Conservation (phyloP, 257 asterid species). For the Rehmannia glutinosa region DNA sequence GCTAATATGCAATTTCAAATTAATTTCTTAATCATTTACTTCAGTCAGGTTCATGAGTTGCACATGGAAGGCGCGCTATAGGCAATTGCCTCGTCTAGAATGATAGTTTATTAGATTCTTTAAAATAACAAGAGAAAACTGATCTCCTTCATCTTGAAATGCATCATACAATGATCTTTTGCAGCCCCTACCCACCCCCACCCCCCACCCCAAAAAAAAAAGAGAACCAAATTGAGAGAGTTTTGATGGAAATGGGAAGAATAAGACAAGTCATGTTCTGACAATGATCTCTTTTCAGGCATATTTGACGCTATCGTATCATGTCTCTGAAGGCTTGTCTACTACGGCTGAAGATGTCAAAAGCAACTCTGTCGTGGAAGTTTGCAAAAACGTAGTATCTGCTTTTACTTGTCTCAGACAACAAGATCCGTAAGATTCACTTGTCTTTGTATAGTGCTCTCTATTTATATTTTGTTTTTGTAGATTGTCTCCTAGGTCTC, state of each 20-base stretch:
- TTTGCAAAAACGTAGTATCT: constrained; percentile 53
- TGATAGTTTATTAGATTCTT: not conserved
- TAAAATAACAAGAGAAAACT: not conserved
- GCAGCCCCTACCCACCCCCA: too few species aligned
- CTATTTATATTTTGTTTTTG: not conserved
- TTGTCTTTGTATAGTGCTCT: not conserved
- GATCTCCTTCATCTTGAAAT: not conserved
- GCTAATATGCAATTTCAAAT: not conserved
- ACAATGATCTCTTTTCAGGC: constrained; percentile 47
- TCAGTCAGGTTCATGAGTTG: not conserved
- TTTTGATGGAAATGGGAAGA: too few species aligned
- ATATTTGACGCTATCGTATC: constrained; percentile 44
- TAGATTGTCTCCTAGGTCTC: not conserved
- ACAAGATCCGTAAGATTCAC: constrained; percentile 58
- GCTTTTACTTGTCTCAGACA: constrained; percentile 65
- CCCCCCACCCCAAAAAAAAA: not conserved
- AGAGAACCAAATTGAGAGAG: too few species aligned
- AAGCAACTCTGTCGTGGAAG: constrained; percentile 36
- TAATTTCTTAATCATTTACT: not conserved
- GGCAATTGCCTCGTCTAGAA: too few species aligned
- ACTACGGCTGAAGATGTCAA: constrained; percentile 30
- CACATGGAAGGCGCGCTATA: not conserved
- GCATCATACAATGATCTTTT: not conserved
- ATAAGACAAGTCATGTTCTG: too few species aligned
- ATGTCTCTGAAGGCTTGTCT: constrained; percentile 32